phyloP scores from a whole-genome alignment of 176 grass and related monocot genomes.

The Echinochloa phyllopogon region DNA sequence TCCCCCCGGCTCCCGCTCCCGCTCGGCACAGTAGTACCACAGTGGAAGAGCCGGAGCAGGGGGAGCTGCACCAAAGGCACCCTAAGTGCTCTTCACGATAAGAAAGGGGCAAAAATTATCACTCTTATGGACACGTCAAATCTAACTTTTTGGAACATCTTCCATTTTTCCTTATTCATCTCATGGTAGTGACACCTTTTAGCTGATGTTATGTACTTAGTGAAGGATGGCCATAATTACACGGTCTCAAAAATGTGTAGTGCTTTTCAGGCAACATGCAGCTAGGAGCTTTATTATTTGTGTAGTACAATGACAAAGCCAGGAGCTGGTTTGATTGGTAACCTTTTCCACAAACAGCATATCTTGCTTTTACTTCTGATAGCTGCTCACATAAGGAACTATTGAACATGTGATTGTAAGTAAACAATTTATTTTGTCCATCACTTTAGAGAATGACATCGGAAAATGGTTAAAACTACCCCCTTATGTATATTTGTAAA shows the following conservation, averaged over 20 bases:
- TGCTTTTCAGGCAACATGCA: slow-evolving; percentile 2
- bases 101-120: not conserved
- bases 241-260: not conserved
- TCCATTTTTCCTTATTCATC: not conserved
- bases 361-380: slow-evolving; percentile 20
- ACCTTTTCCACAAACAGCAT: not conserved
- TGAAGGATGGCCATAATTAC: slow-evolving; percentile 4
- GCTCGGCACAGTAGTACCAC: too few species aligned
- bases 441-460: slow-evolving; percentile 13
- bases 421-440: not conserved
- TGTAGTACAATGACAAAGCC: not conserved
- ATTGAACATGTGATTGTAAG: not conserved
- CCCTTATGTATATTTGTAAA: not conserved
- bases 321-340: slow-evolving; percentile 19
- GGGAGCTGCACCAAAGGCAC: too few species aligned
- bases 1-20: too few species aligned
- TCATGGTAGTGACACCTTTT: slow-evolving; percentile 19
- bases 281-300: not conserved
- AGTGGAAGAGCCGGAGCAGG: too few species aligned
- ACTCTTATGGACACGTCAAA: slow-evolving; percentile 16
- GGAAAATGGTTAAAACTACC: not conserved
- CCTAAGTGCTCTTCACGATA: slow-evolving; percentile 3
- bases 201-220: not conserved
- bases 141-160: slow-evolving; percentile 16
- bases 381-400: not conserved